Base-by-base conservation (phyloP, 805 yeast genomes). In the Torulaspora microellipsoides region DNA sequence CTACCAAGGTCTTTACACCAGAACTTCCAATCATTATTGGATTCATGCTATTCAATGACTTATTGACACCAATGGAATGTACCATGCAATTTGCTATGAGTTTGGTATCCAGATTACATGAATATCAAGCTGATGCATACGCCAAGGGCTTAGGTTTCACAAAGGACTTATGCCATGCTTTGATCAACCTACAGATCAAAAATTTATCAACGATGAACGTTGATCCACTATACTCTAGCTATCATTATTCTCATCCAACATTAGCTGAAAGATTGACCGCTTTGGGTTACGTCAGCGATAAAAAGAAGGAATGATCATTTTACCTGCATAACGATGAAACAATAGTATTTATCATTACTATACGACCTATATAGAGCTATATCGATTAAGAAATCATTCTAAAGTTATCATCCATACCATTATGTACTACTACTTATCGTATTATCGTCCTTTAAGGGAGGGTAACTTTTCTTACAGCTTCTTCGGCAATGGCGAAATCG, bases 191-290 rank as follows among this genome's bases (percentile, higher is more conserved):
- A 50, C 85, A 83, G 59, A 80, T 80, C 55, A 85, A 88, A 60
- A 91, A 93, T 66, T 76, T 93, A 61, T 74, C 87, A 45, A 77
- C 89, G n/a, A 76, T 88, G 71, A 88, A 84, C 59, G 95, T 93
- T 23, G 97, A 93, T 62, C 78, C 90, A 78, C 73, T 89, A 52
- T 93, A 82, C 67, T 84, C 95, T 15, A 81, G 93, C 34, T 91
- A 87, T 67, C 88, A 83, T 60, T 83, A 85, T 66, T 83, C 91
- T 38, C 99, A 93, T 58, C 99, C 99, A 38, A 85, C 87, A 44
- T 68, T 91, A 56, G 80, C 91, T 13, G 98, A 93, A 71, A 82
- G 99, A 71, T 74, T 93, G 55, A 62, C 70, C 36, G 95, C 95
- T 7, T 73, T 93, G 48, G 83, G 80, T 23, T 60, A 62, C 44